Base-by-base conservation (phyloP, 129 eudicot genomes). In the Oenanthe sinensis region DNA sequence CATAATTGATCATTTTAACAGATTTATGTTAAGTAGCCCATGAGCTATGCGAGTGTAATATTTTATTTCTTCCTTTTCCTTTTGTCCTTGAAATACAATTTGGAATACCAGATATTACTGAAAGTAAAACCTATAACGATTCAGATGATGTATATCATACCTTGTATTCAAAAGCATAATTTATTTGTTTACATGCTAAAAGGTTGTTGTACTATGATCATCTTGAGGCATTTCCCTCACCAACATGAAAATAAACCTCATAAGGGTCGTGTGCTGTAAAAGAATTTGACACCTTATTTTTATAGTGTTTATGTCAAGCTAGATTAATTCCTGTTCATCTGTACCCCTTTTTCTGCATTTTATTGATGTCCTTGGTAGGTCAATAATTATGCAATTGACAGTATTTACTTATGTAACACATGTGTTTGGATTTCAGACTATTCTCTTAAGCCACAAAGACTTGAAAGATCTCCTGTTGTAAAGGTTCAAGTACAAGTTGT, bases 391-490 rank as follows among this genome's bases (percentile, higher is more conserved):
- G 20, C 43, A 17, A 12, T 20, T 70, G 16, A 70, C 50, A 72
- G 17, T 20, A 11, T 12, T 40, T 39, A 70, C 47, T 24, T 65
- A 28, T 70, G 26, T 50, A 43, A 17, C 26, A 39, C 52, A 44
- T 39, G 22, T 46, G 76, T 72, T 72, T 72, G 76, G 54, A 13
- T 72, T 72, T 19, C 47, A 72, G 76, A 44, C 37, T 72, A 12
- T 43, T 72, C 76, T 72, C 52, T 70, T 20, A 28, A 14, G 28
- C 28, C 3, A 15, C 19, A 5, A n/a, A 72, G 76, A 72, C 76
- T n/a, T 71, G 36, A 43, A 42, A 72, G 76, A 36, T 72, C 36
- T 4, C 5, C 50, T 7, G 19, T 20, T 44, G 54, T 4, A 22
- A 54, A 72, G 76, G 39, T 44, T 72, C 52, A 43, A 43, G 6